These are phyloP conservation scores for Cystobasidiaceae sp. DNA, from an alignment of 1,284 basidiomycete species.

Conservation along the genomic window DNA sequence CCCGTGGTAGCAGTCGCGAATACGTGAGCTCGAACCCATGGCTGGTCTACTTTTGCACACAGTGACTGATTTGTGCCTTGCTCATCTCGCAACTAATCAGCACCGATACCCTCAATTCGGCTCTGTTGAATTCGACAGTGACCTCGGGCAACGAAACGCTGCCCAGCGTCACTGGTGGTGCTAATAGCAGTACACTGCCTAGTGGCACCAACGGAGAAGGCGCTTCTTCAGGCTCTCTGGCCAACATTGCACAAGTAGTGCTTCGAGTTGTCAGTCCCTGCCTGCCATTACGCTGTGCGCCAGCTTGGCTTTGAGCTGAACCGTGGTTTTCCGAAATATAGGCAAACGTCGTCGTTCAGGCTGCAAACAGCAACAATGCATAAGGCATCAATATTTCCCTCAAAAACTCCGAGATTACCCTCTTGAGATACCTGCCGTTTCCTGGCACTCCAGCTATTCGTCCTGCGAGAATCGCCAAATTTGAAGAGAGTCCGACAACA, in stretches of 20 bases:
- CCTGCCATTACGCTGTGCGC: not conserved
- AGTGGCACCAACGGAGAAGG: no score
- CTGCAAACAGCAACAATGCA: no score
- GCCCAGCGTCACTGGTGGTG: not conserved
- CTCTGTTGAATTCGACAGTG: not conserved
- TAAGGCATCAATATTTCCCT: no score
- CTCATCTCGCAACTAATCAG: not conserved
- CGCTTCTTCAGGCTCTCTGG: no score
- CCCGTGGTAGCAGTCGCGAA: not conserved
- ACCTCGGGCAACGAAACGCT: not conserved
- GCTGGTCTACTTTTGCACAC: not conserved
- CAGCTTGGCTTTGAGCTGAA: not conserved
- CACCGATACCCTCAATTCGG: not conserved
- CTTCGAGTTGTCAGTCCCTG: no score
- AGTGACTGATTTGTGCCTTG: not conserved
- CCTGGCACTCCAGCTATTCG: no score
- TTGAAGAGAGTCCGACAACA: no score
- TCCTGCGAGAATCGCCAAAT: no score
- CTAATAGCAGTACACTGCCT: not conserved
- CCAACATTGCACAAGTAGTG: no score
- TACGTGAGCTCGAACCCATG: not conserved
- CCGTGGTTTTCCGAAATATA: not conserved
- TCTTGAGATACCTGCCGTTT: no score
- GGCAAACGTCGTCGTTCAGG: slow-evolving; percentile 1
- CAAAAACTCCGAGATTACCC: not conserved